Evolutionary conservation across 2,329 filamentous ascomycete genomes (phyloP), one percentile per base, ranked within the genome.

Genomic region (Knufia petricola): DNA sequence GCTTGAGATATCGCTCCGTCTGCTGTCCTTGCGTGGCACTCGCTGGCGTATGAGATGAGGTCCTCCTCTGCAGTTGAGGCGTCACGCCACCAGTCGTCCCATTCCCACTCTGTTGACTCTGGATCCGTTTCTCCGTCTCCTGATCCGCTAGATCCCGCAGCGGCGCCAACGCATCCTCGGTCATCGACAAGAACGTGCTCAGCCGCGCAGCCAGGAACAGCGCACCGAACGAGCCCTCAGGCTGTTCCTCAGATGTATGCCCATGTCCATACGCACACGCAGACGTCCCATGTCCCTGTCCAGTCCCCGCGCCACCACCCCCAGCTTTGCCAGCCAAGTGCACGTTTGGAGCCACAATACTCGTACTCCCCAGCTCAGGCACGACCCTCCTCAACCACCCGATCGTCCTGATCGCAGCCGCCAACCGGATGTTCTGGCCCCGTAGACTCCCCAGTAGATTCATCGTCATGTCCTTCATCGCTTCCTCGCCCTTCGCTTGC

Each of bases 1-100:
- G 79, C 66, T 96, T 98, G 37, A 98, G 70, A 60, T 88, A 98
- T 45, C 88, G 78, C 65, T 96, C 92, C 1, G 89, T 95, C 64
- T 96, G 92, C 60, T 94, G 88, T 0, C 90, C 90, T 1, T 79
- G 43, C 10, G 55, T 26, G 1, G 50, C 17, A 12, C 26, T n/a
- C 2, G 3, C 15, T 21, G 30, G 43, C 9, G 31, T 15, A 38
- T 28, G 43, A 26, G 32, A 4, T 28, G 45, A 39, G 12, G 32
- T 10, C 15, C 36, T 17, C 12, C 34, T 30, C 17, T 12, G 28
- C 30, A 10, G 41, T 23, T 40, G 50, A 38, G 31, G 48, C 3
- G 3, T 28, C 26, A 12, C 42, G 39, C 3, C 47, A 32, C 50
- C 58, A 12, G 57, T 56, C 26, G 6, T 12, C 26, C 6, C 26